phyloP scores from a whole-genome alignment of 2,329 filamentous ascomycete species.

The Alternaria metachromatica region DNA sequence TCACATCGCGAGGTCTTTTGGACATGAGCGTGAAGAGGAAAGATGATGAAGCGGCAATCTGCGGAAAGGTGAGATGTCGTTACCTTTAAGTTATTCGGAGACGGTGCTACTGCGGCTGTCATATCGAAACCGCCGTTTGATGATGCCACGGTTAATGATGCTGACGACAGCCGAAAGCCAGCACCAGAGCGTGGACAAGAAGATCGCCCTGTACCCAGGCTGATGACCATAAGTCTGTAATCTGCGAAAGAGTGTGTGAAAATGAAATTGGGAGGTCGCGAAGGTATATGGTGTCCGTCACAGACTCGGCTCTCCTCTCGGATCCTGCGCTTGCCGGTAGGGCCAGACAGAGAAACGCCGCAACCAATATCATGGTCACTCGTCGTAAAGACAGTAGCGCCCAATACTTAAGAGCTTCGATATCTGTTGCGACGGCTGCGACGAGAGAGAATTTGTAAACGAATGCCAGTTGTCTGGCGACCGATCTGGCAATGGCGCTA shows the following conservation, averaged over 20 bases:
- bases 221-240: too few species aligned
- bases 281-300: neutral
- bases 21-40: neutral
- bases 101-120: neutral
- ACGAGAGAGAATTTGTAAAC: neutral
- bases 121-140: neutral
- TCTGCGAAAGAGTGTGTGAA: neutral
- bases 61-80: neutral
- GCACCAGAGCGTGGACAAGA: too few species aligned
- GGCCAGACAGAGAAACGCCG: neutral
- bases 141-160: neutral
- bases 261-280: neutral
- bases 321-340: neutral
- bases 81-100: neutral
- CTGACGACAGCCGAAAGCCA: neutral
- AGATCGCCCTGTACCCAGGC: too few species aligned
- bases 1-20: neutral
- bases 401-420: fast-evolving
- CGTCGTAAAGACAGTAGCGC: too few species aligned
- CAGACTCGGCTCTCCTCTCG: constrained; percentile 12
- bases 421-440: neutral
- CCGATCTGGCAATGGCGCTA: neutral
- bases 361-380: neutral
- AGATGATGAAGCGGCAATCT: neutral
- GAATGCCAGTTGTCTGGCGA: too few species aligned